Conservation (phyloP, 2,329 filamentous ascomycete species). For the Geosmithia putterillii region DNA sequence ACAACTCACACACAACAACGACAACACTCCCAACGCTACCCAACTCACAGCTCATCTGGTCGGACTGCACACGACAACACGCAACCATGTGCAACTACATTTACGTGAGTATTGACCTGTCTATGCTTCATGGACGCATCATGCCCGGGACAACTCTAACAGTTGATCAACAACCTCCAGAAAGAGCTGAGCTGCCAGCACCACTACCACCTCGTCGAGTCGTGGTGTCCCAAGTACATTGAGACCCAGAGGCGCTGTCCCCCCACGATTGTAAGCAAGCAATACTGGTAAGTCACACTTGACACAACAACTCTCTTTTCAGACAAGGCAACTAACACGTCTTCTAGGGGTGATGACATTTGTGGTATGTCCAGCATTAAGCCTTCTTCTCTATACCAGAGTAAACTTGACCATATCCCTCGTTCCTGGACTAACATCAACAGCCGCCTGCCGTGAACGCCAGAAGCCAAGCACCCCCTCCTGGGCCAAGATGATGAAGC, state of each 20-base stretch:
- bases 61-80: no score
- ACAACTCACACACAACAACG: background rate
- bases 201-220: constrained; percentile 36
- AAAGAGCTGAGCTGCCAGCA: constrained; percentile 38
- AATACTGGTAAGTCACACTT: constrained; percentile 25
- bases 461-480: constrained; percentile 23
- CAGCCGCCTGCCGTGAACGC: constrained; percentile 25
- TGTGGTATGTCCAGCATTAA: constrained; percentile 31
- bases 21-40: background rate
- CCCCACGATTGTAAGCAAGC: constrained; percentile 29
- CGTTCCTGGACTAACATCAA: background rate
- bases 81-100: constrained; percentile 38
- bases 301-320: constrained; percentile 1
- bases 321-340: constrained; percentile 10
- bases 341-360: constrained; percentile 27
- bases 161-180: constrained; percentile 11
- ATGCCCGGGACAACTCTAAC: constrained; percentile 4
- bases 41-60: background rate
- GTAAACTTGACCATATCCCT: background rate
- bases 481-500: constrained; percentile 23
- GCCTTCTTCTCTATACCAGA: constrained; percentile 1
- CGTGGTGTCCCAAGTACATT: constrained; percentile 32
- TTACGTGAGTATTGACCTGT: constrained; percentile 21
- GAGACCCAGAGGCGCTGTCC: constrained; percentile 29
- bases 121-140: background rate